These are phyloP conservation scores for Ustilago crameri DNA, from an alignment of 1,284 basidiomycete genomes.

Conservation along the genomic window DNA sequence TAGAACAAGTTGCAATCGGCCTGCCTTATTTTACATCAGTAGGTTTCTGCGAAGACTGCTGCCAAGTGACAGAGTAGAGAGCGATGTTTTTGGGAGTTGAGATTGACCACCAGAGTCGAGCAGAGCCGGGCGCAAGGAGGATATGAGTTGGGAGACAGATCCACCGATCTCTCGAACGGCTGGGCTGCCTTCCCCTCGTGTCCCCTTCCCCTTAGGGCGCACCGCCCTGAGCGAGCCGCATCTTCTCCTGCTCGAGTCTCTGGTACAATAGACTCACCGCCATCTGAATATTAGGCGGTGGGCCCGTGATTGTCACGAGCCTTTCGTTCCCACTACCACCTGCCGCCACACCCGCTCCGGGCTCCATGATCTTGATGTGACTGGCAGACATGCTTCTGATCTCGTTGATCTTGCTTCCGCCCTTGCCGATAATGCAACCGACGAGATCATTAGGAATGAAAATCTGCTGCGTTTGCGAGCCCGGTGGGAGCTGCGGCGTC, in stretches of 20 bases:
- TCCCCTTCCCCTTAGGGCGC: slow-evolving; percentile 26
- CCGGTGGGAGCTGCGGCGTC: slow-evolving; percentile 71
- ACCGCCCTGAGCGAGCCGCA: slow-evolving; percentile 56
- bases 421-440: slow-evolving; percentile 98
- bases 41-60: too few relatives aligned
- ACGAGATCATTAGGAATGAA: slow-evolving; percentile 98
- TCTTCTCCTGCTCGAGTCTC: slow-evolving; percentile 68
- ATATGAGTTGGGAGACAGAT: too few relatives aligned
- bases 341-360: slow-evolving; percentile 69
- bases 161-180: too few relatives aligned
- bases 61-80: too few relatives aligned
- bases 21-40: too few relatives aligned
- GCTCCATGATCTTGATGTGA: slow-evolving; percentile 99
- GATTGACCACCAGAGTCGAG: too few relatives aligned
- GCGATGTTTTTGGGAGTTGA: too few relatives aligned
- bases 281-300: slow-evolving; percentile 92
- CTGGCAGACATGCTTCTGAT: slow-evolving; percentile 92
- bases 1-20: too few relatives aligned
- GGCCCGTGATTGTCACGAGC: slow-evolving; percentile 74
- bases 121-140: too few relatives aligned
- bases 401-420: slow-evolving; percentile 98
- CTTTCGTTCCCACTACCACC: slow-evolving; percentile 69
- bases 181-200: too few relatives aligned
- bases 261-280: slow-evolving; percentile 93
- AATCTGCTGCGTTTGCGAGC: slow-evolving; percentile 93